phyloP scores from a whole-genome alignment of 495 filamentous ascomycete genomes.

The Thermothielavioides terrestris region DNA sequence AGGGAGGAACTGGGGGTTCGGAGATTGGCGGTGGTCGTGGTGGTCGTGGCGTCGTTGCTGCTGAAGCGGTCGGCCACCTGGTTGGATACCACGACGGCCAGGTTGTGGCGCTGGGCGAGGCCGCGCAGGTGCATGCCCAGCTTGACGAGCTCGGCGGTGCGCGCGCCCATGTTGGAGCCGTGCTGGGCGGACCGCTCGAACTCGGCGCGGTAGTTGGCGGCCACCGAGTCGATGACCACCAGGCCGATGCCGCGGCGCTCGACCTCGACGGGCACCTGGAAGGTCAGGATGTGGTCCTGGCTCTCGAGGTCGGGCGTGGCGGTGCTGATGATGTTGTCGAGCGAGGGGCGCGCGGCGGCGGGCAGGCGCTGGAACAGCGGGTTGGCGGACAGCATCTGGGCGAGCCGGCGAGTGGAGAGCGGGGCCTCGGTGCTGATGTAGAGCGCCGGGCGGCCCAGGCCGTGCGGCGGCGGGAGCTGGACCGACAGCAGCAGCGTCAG shows the following conservation, averaged over 20 bases:
- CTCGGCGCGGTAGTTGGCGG: constrained; percentile 91
- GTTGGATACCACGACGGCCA: constrained; percentile 88
- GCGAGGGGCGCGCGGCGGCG: constrained; percentile 47
- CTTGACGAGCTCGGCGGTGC: constrained; percentile 60
- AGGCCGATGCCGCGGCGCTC: constrained; percentile 65
- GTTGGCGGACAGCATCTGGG: constrained; percentile 65
- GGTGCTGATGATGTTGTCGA: constrained; percentile 66
- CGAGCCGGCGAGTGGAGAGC: constrained; percentile 68
- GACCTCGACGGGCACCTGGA: constrained; percentile 83
- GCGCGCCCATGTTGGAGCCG: constrained; percentile 47
- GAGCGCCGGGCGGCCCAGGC: constrained; percentile 59
- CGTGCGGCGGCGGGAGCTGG: constrained; percentile 67
- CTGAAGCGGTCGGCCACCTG: constrained; percentile 88
- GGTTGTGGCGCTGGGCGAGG: constrained; percentile 58
- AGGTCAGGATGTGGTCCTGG: constrained; percentile 89
- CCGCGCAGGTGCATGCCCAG: constrained; percentile 69
- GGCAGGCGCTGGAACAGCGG: constrained; percentile 47
- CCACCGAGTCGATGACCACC: constrained; percentile 79
- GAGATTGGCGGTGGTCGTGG: constrained; percentile 5
- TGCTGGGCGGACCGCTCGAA: constrained; percentile 47
- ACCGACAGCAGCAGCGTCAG: constrained; percentile 69
- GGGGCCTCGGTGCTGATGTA: constrained; percentile 95
- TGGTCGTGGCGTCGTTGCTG: background rate
- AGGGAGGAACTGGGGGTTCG: constrained; percentile 10
- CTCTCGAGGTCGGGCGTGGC: constrained; percentile 86